Evolutionary conservation across 2,329 filamentous ascomycete genomes (phyloP).

Genomic region (Neonectria neomacrospora): DNA sequence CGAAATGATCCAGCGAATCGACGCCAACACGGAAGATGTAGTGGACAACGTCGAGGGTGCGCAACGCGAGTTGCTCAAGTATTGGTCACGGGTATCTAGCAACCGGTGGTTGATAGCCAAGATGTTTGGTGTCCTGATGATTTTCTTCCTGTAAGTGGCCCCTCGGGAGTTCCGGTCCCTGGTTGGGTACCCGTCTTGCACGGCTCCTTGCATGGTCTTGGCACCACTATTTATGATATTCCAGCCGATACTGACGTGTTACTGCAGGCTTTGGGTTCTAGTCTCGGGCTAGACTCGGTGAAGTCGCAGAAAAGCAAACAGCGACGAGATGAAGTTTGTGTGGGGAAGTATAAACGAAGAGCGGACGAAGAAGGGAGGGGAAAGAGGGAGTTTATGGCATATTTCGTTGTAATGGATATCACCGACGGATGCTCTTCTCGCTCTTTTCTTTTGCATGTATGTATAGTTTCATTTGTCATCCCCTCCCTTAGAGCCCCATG

Average conservation of each 20-base stretch:
- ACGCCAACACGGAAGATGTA: constrained; percentile 97
- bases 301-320: constrained; percentile 15
- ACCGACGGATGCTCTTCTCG: constrained; percentile 32
- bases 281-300: constrained; percentile 49
- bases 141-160: constrained; percentile 77
- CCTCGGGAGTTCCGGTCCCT: neutral
- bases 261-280: constrained; percentile 52
- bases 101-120: constrained; percentile 95
- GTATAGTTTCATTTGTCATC: constrained; percentile 34
- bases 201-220: neutral
- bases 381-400: constrained; percentile 29
- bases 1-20: constrained; percentile 97
- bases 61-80: constrained; percentile 94
- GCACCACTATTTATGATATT: neutral
- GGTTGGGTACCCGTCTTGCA: neutral
- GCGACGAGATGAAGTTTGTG: constrained; percentile 27
- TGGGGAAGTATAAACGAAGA: constrained; percentile 22
- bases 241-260: constrained; percentile 26
- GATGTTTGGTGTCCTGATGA: constrained; percentile 86
- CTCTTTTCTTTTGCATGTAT: constrained; percentile 38
- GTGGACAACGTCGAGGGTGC: constrained; percentile 99
- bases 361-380: constrained; percentile 23
- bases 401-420: constrained; percentile 43
- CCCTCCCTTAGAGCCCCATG: constrained; percentile 26
- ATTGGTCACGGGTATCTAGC: constrained; percentile 92